Conservation (phyloP, 148 eudicot species). For the Chenopodium berlandieri region DNA sequence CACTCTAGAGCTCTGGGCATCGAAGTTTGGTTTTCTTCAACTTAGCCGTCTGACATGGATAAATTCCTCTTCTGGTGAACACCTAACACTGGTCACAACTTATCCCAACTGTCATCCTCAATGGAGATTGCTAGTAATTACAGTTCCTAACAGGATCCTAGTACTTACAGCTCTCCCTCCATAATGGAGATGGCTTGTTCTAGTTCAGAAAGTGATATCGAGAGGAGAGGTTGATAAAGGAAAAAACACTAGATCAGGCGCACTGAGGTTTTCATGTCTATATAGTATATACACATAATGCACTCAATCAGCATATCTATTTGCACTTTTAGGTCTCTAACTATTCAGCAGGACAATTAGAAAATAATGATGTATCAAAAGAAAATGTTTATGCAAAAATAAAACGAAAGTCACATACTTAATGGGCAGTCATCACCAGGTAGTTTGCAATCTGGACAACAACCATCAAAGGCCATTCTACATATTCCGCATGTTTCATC, state of each 20-base stretch:
- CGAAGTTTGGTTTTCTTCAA: background rate
- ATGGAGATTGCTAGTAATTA: too few species aligned
- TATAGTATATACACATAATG: too few species aligned
- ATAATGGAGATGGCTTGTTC: background rate
- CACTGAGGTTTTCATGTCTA: too few species aligned
- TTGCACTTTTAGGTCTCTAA: too few species aligned
- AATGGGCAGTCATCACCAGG: slow-evolving; percentile 98
- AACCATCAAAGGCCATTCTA: slow-evolving; percentile 97
- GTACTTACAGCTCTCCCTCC: background rate
- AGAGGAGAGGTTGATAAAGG: background rate
- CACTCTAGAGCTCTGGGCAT: background rate
- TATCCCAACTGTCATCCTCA: background rate
- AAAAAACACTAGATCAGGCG: background rate
- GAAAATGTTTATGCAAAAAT: background rate
- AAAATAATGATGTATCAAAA: background rate
- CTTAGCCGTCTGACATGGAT: background rate
- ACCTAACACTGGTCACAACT: background rate
- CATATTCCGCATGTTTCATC: slow-evolving; percentile 98
- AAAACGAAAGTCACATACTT: slow-evolving; percentile 46
- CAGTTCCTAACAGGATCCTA: background rate
- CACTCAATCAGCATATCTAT: too few species aligned
- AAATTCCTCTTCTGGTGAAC: background rate
- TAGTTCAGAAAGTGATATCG: background rate
- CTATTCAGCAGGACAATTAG: too few species aligned
- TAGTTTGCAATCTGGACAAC: slow-evolving; percentile 95